Evolutionary conservation across 441 rosid species (phyloP).

Genomic region (Raphanus hybrid): DNA sequence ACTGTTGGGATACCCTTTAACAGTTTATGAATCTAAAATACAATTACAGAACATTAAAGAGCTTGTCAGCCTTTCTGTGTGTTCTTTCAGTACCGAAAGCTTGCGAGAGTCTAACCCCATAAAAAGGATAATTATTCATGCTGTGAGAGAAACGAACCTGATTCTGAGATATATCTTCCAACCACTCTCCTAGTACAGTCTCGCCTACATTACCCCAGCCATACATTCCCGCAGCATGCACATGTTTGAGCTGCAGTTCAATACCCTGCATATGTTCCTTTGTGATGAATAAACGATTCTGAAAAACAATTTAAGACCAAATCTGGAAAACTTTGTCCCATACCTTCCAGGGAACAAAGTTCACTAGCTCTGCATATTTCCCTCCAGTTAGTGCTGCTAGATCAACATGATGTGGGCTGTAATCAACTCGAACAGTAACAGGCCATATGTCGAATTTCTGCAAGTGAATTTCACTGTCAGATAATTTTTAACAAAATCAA

Average conservation of each 20-base stretch:
- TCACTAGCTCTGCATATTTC: slow-evolving; percentile 91
- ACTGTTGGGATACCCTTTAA: slow-evolving; percentile 82
- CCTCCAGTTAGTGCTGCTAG: slow-evolving; percentile 92
- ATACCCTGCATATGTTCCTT: slow-evolving; percentile 76
- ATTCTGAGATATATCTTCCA: slow-evolving; percentile 97
- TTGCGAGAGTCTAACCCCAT: slow-evolving; percentile 8
- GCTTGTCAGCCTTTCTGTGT: not conserved
- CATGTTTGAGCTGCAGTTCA: slow-evolving; percentile 94
- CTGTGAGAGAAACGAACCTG: slow-evolving; percentile 60
- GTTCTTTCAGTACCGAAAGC: slow-evolving; percentile 6
- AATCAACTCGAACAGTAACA: slow-evolving; percentile 85
- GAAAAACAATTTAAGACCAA: slow-evolving; percentile 19
- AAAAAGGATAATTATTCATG: slow-evolving; percentile 20
- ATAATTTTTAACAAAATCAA: slow-evolving; percentile 31
- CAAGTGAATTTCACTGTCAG: slow-evolving; percentile 48
- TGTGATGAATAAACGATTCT: slow-evolving; percentile 27
- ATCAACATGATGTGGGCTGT: slow-evolving; percentile 86
- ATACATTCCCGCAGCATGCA: slow-evolving; percentile 85
- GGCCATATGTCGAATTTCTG: slow-evolving; percentile 97
- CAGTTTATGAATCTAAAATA: slow-evolving; percentile 72
- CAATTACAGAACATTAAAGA: slow-evolving; percentile 30
- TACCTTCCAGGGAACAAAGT: slow-evolving; percentile 99
- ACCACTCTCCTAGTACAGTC: slow-evolving; percentile 92
- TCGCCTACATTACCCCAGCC: slow-evolving; percentile 96
- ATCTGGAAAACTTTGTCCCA: slow-evolving; percentile 5